Evolutionary conservation across 371 early-diverging fungal species (phyloP).

Genomic region (Gilbertella persicaria): DNA sequence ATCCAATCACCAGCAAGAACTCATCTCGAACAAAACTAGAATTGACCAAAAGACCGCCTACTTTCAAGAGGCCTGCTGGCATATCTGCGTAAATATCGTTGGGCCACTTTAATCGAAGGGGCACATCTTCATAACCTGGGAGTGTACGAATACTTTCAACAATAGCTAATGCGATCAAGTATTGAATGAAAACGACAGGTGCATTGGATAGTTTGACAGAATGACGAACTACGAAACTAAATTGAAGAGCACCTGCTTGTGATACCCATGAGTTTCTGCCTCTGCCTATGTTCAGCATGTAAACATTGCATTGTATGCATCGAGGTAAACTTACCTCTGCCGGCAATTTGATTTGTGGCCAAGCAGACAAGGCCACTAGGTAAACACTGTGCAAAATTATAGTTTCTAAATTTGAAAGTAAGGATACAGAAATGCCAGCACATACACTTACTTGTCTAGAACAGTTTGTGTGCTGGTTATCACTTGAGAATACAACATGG

Average conservation of each 20-base stretch:
- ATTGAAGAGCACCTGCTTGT: conserved; percentile 84
- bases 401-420: no score
- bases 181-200: conserved; percentile 85
- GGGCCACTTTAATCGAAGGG: conserved; percentile 91
- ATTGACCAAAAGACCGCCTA: conserved; percentile 88
- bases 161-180: conserved; percentile 79
- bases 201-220: conserved; percentile 46
- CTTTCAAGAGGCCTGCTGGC: conserved; percentile 51
- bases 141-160: conserved; percentile 71
- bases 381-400: conserved; percentile 55
- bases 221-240: conserved; percentile 74
- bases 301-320: conserved; percentile 4
- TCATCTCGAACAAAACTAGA: conserved; percentile 65
- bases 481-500: conserved; percentile 71
- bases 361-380: conserved; percentile 77
- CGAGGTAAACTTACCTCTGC: conserved; percentile 57
- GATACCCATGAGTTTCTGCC: conserved; percentile 94
- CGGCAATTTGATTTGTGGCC: conserved; percentile 77
- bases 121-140: conserved; percentile 73
- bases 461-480: conserved; percentile 88
- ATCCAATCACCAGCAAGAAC: conserved; percentile 75
- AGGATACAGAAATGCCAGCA: no score
- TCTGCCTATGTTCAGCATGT: conserved; percentile 37
- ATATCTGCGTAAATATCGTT: conserved; percentile 85
- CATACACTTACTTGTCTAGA: conserved; percentile 71